phyloP scores from a whole-genome alignment of 345 rosid species.

The Crucihimalaya himalaica region DNA sequence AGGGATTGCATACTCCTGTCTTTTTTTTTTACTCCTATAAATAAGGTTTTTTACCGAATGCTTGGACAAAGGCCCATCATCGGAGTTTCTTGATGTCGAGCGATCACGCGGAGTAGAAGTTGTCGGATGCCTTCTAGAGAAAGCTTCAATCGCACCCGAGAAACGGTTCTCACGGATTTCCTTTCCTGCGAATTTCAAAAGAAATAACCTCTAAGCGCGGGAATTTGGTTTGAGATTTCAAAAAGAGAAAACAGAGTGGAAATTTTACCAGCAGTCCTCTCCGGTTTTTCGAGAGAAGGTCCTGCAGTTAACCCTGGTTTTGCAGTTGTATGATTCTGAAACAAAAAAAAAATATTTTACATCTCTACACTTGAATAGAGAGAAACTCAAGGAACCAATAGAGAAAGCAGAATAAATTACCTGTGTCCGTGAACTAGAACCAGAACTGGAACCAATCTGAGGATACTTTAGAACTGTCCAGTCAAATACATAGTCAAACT shows the following conservation, averaged over 20 bases:
- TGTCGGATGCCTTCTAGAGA: conserved; percentile 54
- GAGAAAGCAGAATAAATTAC: conserved; percentile 30
- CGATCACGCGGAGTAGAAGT: conserved; percentile 46
- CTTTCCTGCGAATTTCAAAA: conserved; percentile 42
- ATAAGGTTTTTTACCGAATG: conserved; percentile 44
- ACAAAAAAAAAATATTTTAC: neutral
- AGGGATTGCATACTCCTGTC: neutral
- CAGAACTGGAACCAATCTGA: conserved; percentile 62
- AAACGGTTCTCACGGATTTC: conserved; percentile 53
- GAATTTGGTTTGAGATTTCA: neutral
- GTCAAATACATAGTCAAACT: conserved; percentile 75
- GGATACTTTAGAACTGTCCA: conserved; percentile 80
- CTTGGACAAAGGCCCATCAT: conserved; percentile 53
- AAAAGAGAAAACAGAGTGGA: neutral
- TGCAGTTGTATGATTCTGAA: conserved; percentile 45
- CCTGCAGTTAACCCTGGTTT: conserved; percentile 48
- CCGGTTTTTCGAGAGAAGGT: conserved; percentile 52
- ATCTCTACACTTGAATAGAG: neutral
- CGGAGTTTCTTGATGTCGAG: conserved; percentile 48
- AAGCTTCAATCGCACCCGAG: conserved; percentile 72
- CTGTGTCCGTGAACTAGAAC: conserved; percentile 61
- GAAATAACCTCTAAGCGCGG: neutral
- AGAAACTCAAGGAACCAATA: neutral
- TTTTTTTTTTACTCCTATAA: no score
- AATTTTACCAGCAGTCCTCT: conserved; percentile 50